A percentile compares a stretch with the other conserved stretches of the same genome.
These are phyloP conservation scores for Colletotrichum shisoi DNA, from an alignment of 2,329 filamentous ascomycete genomes.

Conservation along the genomic window DNA sequence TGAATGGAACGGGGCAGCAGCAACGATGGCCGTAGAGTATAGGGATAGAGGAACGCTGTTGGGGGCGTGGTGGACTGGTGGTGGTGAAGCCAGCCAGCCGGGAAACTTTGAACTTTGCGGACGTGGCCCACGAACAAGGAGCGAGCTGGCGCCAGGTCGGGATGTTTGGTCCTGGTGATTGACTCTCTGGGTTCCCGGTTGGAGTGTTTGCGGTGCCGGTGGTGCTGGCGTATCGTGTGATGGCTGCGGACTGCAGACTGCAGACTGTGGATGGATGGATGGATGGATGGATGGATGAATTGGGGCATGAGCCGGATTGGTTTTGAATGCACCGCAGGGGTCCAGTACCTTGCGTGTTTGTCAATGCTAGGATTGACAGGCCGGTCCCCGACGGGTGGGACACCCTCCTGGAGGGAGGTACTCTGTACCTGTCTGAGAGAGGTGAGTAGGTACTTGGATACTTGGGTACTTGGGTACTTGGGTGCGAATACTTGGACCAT, in stretches of 20 bases:
- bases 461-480: background rate
- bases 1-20: constrained; percentile 18
- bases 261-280: too few relatives aligned
- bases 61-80: constrained; percentile 1
- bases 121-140: background rate
- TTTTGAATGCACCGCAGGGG: constrained; percentile 33
- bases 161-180: constrained; percentile 7
- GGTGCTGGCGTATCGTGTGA: background rate
- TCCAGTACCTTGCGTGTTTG: constrained; percentile 30
- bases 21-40: background rate
- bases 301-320: constrained; percentile 13
- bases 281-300: constrained; percentile 2
- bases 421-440: background rate
- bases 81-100: too few relatives aligned
- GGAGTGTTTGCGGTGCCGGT: constrained; percentile 11
- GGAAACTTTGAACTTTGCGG: background rate
- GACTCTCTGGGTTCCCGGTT: too few relatives aligned
- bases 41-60: constrained; percentile 4
- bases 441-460: background rate
- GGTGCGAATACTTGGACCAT: background rate
- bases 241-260: too few relatives aligned
- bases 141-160: background rate
- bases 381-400: constrained; percentile 29
- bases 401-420: background rate
- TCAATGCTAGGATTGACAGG: constrained; percentile 9